These are phyloP conservation scores for Gaultheria prostrata DNA, from an alignment of 148 eudicot genomes.

Conservation along the genomic window DNA sequence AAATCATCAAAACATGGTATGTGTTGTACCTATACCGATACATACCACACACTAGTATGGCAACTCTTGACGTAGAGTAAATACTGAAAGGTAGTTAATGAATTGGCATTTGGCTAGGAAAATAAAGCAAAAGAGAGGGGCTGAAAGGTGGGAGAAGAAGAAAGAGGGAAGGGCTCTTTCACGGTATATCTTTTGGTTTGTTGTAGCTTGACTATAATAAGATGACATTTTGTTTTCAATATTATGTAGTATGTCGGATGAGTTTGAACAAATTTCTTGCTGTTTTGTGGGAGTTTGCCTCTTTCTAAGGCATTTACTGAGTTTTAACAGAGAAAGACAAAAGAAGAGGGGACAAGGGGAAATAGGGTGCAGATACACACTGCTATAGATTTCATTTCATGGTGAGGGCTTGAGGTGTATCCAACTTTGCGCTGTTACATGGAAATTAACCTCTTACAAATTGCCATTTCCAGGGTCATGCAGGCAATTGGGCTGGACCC, in stretches of 20 bases:
- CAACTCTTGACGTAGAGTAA: background rate
- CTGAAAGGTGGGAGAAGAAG: slow-evolving; percentile 4
- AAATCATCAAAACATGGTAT: too few relatives aligned
- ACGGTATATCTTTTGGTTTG: background rate
- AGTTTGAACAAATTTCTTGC: background rate
- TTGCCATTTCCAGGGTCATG: slow-evolving; percentile 6
- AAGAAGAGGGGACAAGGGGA: background rate
- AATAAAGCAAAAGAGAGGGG: background rate
- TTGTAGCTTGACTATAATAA: background rate
- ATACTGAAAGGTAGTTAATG: background rate
- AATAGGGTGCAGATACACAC: background rate
- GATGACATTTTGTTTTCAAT: background rate
- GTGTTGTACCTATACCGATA: too few relatives aligned
- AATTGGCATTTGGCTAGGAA: background rate
- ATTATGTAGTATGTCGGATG: background rate
- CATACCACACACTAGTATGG: too few relatives aligned
- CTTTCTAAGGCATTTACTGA: background rate
- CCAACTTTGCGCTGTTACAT: slow-evolving; percentile 1
- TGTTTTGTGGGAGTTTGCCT: background rate
- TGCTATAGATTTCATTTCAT: background rate
- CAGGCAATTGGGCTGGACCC: background rate
- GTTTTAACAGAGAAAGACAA: background rate
- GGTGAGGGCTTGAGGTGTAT: background rate
- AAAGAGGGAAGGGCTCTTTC: background rate
- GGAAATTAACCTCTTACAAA: slow-evolving; percentile 2